These are phyloP conservation scores for Cucumis sativus DNA, from an alignment of 306 rosid species.

Conservation along the genomic window DNA sequence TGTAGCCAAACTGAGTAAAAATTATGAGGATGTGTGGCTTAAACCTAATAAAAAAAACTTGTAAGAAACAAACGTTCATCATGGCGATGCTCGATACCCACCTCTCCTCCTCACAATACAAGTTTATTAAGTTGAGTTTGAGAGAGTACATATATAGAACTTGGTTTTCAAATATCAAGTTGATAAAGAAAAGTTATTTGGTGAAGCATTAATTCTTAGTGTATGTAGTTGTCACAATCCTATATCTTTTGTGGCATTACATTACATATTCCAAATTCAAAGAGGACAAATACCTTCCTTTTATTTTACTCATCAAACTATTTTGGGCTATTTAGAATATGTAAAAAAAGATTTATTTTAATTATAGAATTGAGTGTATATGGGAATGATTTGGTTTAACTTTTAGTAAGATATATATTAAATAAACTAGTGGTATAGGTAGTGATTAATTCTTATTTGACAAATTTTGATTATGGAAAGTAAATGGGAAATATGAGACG, in stretches of 20 bases:
- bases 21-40: slow-evolving; percentile 67
- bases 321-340: neutral
- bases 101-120: neutral
- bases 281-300: neutral
- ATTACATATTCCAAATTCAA: neutral
- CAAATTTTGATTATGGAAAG: neutral
- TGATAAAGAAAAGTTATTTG: neutral
- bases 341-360: neutral
- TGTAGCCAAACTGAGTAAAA: slow-evolving; percentile 35
- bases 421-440: neutral
- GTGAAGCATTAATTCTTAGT: neutral
- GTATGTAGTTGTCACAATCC: neutral
- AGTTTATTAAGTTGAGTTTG: neutral
- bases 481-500: neutral
- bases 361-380: neutral
- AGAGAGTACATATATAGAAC: neutral
- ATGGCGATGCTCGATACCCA: neutral
- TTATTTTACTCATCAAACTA: neutral
- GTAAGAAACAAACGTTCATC: neutral
- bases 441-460: neutral
- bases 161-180: neutral
- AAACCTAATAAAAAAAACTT: slow-evolving; percentile 23
- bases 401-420: neutral
- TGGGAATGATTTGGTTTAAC: neutral
- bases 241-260: neutral